Conservation (phyloP, 805 yeast genomes). For the Zygoascus tannicola region DNA sequence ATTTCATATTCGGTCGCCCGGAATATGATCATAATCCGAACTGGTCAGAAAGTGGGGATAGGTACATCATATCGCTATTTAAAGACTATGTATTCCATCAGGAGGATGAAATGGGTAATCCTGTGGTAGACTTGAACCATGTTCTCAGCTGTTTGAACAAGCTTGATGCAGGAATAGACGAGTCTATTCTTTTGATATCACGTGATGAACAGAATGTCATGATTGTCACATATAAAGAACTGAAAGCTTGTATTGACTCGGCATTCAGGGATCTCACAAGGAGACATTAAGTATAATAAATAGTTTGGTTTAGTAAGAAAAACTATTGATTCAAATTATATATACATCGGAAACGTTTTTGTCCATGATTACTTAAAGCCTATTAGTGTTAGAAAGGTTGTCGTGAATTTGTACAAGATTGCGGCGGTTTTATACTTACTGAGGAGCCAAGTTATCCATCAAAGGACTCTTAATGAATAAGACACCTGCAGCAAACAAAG, state of each 20-base stretch:
- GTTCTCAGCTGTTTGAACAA: slow-evolving; percentile 74
- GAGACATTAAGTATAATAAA: too few relatives aligned
- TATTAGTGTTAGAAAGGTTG: too few relatives aligned
- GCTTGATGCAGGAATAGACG: slow-evolving; percentile 86
- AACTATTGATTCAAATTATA: too few relatives aligned
- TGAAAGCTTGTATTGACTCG: slow-evolving; percentile 55
- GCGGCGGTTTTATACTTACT: too few relatives aligned
- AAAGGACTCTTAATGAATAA: slow-evolving; percentile 30
- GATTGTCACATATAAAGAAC: slow-evolving; percentile 75
- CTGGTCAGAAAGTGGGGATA: slow-evolving; percentile 70
- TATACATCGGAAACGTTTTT: too few relatives aligned
- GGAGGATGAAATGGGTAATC: slow-evolving; percentile 64
- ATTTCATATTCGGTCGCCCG: slow-evolving; percentile 67
- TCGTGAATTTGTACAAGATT: too few relatives aligned
- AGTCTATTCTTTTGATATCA: slow-evolving; percentile 68
- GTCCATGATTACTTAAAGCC: too few relatives aligned
- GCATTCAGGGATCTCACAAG: slow-evolving; percentile 49
- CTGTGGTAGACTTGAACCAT: slow-evolving; percentile 73
- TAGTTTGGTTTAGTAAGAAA: too few relatives aligned
- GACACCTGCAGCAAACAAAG: slow-evolving; percentile 28
- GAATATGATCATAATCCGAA: slow-evolving; percentile 46
- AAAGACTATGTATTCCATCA: slow-evolving; percentile 82
- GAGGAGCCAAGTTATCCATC: slow-evolving; percentile 33
- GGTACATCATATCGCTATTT: slow-evolving; percentile 65
- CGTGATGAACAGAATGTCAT: slow-evolving; percentile 80